phyloP scores from a whole-genome alignment of 352 stramenopile species.

The Phytophthora cactorum region DNA sequence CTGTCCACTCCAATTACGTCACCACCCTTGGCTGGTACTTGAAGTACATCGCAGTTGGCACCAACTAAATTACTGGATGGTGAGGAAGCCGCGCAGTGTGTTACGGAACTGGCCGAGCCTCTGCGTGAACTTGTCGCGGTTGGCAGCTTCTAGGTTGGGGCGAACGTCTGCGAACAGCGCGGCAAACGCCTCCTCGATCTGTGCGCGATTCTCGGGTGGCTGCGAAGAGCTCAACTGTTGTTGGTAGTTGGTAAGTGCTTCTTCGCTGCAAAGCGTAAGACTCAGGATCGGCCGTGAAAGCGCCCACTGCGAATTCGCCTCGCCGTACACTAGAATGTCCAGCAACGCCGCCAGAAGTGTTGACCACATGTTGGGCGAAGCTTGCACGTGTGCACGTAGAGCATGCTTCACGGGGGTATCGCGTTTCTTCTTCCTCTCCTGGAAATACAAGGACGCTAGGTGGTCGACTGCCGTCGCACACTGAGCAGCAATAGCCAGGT shows the following conservation, averaged over 20 bases:
- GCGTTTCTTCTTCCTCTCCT: slow-evolving; percentile 96
- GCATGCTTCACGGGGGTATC: slow-evolving; percentile 94
- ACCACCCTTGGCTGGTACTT: slow-evolving; percentile 12
- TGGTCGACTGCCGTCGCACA: slow-evolving; percentile 97
- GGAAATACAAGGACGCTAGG: slow-evolving; percentile 92
- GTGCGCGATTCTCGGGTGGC: slow-evolving; percentile 90
- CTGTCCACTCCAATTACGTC: slow-evolving; percentile 1
- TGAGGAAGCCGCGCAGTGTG: slow-evolving; percentile 94
- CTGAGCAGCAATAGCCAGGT: slow-evolving; percentile 93
- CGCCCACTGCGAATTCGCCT: slow-evolving; percentile 97
- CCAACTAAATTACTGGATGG: slow-evolving; percentile 67
- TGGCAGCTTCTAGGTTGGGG: slow-evolving; percentile 96
- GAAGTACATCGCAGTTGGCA: not conserved
- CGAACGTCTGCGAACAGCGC: slow-evolving; percentile 96
- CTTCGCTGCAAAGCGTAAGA: slow-evolving; percentile 96
- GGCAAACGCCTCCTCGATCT: slow-evolving; percentile 96
- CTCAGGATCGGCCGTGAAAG: slow-evolving; percentile 98
- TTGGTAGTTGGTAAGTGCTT: slow-evolving; percentile 94
- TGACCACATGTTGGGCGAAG: slow-evolving; percentile 94
- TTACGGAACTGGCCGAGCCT: slow-evolving; percentile 97
- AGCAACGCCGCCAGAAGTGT: slow-evolving; percentile 92
- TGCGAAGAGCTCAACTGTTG: slow-evolving; percentile 95
- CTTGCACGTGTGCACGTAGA: slow-evolving; percentile 91
- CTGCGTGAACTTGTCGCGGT: slow-evolving; percentile 98
- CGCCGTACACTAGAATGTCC: slow-evolving; percentile 97